Conservation (phyloP, 2,329 filamentous ascomycete genomes). For the Hymenoscyphus infarciens region DNA sequence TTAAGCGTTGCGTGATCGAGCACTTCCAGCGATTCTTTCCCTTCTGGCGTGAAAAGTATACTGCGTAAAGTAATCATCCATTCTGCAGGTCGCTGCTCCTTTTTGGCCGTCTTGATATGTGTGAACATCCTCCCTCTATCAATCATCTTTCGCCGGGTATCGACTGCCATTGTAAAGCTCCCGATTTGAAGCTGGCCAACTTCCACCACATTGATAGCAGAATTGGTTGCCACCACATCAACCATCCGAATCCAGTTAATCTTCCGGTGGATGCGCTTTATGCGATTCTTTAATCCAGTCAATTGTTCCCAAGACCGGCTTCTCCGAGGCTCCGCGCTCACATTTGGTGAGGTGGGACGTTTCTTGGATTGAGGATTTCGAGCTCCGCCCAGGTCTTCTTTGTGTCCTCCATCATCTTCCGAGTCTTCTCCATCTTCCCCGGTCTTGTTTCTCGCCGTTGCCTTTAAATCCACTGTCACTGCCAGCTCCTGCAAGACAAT, state of each 20-base stretch:
- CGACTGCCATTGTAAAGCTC: conserved; percentile 78
- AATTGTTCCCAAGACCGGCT: conserved; percentile 79
- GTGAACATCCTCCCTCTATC: conserved; percentile 87
- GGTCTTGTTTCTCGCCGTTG: conserved; percentile 49
- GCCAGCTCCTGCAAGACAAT: conserved; percentile 82
- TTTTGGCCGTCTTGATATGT: conserved; percentile 63
- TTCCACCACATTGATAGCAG: conserved; percentile 70
- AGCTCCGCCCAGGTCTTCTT: conserved; percentile 21
- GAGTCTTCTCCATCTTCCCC: conserved; percentile 24
- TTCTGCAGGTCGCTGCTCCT: conserved; percentile 74
- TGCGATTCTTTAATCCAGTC: conserved; percentile 73
- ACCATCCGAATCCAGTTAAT: conserved; percentile 87
- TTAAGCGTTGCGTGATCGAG: conserved; percentile 86
- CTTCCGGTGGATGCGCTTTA: conserved; percentile 82
- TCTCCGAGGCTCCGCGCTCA: conserved; percentile 40
- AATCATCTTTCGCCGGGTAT: conserved; percentile 87
- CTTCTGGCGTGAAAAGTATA: conserved; percentile 82
- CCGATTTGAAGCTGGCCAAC: conserved; percentile 84
- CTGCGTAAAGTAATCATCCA: conserved; percentile 88
- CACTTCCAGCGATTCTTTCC: conserved; percentile 79
- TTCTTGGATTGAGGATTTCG: conserved; percentile 21
- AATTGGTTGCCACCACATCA: conserved; percentile 81
- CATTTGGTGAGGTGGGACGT: conserved; percentile 22
- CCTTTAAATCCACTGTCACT: conserved; percentile 74
- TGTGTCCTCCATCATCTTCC: conserved; percentile 29